phyloP scores from a whole-genome alignment of 768 basidiomycete species.

The Clathrus columnatus region DNA sequence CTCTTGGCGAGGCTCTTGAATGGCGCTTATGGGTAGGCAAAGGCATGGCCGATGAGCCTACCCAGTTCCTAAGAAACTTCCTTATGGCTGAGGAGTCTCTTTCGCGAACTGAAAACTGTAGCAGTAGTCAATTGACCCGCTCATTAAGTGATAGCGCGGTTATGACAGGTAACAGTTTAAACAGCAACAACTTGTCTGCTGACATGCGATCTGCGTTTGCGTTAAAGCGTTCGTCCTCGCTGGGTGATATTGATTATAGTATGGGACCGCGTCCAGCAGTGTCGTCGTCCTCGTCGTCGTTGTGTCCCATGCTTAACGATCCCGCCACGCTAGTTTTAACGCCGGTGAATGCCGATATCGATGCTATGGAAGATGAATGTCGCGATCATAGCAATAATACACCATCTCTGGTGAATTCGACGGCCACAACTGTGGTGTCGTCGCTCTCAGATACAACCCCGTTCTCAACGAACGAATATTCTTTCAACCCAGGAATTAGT shows the following conservation, averaged over 20 bases:
- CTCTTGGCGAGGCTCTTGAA: slow-evolving; percentile 74
- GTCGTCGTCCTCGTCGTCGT: neutral
- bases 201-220: slow-evolving; percentile 6
- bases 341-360: slow-evolving; percentile 7
- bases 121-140: slow-evolving; percentile 29
- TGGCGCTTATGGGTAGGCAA: slow-evolving; percentile 95
- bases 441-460: slow-evolving; percentile 4
- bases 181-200: neutral
- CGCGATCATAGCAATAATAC: neutral
- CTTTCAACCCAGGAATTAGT: slow-evolving; percentile 2
- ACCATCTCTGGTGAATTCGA: neutral
- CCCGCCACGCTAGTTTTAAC: slow-evolving; percentile 4
- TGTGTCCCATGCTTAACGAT: slow-evolving; percentile 3
- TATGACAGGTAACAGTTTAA: slow-evolving; percentile 11
- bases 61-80: slow-evolving; percentile 8
- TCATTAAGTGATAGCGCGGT: slow-evolving; percentile 43
- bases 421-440: neutral
- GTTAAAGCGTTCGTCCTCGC: slow-evolving; percentile 4
- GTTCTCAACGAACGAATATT: slow-evolving; percentile 9
- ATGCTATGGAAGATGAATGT: slow-evolving; percentile 2
- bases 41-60: slow-evolving; percentile 26
- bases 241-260: neutral
- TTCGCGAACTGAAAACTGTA: neutral
- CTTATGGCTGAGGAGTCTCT: slow-evolving; percentile 5
- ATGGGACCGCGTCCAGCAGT: neutral